These are phyloP conservation scores for Wickerhamomyces chambardii DNA, from an alignment of 805 yeast genomes.

Conservation along the genomic window DNA sequence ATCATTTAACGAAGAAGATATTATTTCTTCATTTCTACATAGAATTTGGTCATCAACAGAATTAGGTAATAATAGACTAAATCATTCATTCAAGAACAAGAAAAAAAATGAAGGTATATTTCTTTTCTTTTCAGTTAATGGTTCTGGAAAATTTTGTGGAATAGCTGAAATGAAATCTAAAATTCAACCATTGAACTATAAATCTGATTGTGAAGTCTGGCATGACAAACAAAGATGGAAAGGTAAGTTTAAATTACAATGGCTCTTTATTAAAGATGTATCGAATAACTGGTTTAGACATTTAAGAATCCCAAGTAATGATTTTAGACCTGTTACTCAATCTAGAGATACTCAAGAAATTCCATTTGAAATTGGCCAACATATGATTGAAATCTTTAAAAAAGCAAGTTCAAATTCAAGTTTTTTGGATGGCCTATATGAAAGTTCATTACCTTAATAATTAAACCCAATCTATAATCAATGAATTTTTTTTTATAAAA, in stretches of 20 bases:
- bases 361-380: constrained; percentile 36
- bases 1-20: constrained; percentile 39
- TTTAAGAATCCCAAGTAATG: constrained; percentile 35
- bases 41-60: constrained; percentile 54
- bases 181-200: constrained; percentile 21
- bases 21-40: constrained; percentile 37
- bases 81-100: constrained; percentile 26
- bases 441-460: no score
- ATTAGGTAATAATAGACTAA: constrained; percentile 43
- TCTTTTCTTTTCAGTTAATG: constrained; percentile 49
- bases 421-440: constrained; percentile 4
- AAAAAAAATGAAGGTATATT: constrained; percentile 24
- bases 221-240: constrained; percentile 37
- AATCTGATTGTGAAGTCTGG: constrained; percentile 35
- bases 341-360: constrained; percentile 57
- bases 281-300: constrained; percentile 38
- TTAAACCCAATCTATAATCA: no score
- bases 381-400: constrained; percentile 36
- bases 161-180: constrained; percentile 41
- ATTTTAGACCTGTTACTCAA: constrained; percentile 41
- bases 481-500: no score
- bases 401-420: constrained; percentile 8
- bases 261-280: constrained; percentile 43
- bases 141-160: constrained; percentile 50
- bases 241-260: constrained; percentile 42